phyloP scores from a whole-genome alignment of 805 yeast genomes.

The Metschnikowia corniflorae region DNA sequence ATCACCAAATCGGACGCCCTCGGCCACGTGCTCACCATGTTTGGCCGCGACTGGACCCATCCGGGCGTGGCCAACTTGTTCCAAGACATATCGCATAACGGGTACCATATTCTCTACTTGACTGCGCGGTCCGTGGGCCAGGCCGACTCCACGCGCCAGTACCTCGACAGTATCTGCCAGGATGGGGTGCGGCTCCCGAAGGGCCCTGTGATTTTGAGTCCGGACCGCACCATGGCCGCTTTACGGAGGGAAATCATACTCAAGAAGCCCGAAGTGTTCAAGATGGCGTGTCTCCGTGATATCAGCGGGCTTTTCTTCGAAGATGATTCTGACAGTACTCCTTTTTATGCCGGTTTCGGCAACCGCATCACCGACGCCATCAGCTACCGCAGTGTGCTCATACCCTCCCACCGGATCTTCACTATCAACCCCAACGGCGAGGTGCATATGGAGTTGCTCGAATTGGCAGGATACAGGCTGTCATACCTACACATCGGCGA shows the following conservation, averaged over 20 bases:
- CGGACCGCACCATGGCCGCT: conserved; percentile 96
- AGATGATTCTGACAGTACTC: conserved; percentile 53
- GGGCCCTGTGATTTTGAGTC: conserved; percentile 94
- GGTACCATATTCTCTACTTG: conserved; percentile 88
- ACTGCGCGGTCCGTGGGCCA: conserved; percentile 96
- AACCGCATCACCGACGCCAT: conserved; percentile 95
- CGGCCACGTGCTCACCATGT: conserved; percentile 90
- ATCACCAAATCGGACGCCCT: conserved; percentile 96
- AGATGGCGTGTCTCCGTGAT: conserved; percentile 93
- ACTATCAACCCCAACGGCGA: conserved; percentile 96
- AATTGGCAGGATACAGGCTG: conserved; percentile 87
- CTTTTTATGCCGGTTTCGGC: conserved; percentile 97
- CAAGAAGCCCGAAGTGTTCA: conserved; percentile 96
- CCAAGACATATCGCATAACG: conserved; percentile 80
- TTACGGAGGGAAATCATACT: conserved; percentile 84
- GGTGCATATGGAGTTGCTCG: conserved; percentile 94
- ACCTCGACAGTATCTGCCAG: conserved; percentile 74
- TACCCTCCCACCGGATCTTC: conserved; percentile 90
- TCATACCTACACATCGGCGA: conserved; percentile 89
- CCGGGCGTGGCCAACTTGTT: conserved; percentile 90
- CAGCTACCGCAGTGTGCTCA: conserved; percentile 87
- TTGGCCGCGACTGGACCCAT: conserved; percentile 98
- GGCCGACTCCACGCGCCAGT: conserved; percentile 87
- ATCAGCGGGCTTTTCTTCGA: conserved; percentile 64
- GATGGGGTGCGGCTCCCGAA: conserved; percentile 62